Evolutionary conservation across 345 rosid species (phyloP).

Genomic region (Gossypium ekmanianum): DNA sequence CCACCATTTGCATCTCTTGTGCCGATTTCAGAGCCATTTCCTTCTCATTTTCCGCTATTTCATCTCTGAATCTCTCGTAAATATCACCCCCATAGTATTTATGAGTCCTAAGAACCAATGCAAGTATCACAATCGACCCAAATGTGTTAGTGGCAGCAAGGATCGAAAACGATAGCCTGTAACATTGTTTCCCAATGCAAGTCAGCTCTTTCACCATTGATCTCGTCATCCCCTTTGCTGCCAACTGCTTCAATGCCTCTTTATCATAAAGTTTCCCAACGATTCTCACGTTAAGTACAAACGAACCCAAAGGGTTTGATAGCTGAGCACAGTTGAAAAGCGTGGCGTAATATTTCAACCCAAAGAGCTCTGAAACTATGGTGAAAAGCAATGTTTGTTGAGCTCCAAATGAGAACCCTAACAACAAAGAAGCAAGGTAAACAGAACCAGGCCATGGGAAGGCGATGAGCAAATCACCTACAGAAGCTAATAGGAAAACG

Average conservation of each 20-base stretch:
- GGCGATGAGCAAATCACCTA: constrained; percentile 48
- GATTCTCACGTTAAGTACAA: constrained; percentile 42
- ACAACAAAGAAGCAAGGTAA: constrained; percentile 46
- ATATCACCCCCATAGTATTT: constrained; percentile 50
- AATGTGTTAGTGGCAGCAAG: constrained; percentile 34
- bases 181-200: constrained; percentile 48
- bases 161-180: constrained; percentile 45
- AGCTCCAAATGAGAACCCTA: constrained; percentile 61
- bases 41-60: constrained; percentile 25
- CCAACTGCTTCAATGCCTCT: constrained; percentile 48
- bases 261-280: constrained; percentile 48
- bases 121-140: constrained; percentile 33
- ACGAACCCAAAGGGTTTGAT: constrained; percentile 57
- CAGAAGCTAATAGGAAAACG: constrained; percentile 32
- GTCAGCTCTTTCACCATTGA: constrained; percentile 22
- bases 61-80: constrained; percentile 51
- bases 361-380: constrained; percentile 58
- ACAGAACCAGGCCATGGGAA: constrained; percentile 38
- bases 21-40: constrained; percentile 27
- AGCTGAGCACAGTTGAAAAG: constrained; percentile 48
- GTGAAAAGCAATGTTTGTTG: constrained; percentile 60
- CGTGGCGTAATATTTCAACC: constrained; percentile 62
- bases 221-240: constrained; percentile 23
- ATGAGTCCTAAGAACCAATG: constrained; percentile 48
- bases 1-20: background rate